Base-by-base conservation (phyloP, 163 green algal genomes). In the Chlorella variabilis region DNA sequence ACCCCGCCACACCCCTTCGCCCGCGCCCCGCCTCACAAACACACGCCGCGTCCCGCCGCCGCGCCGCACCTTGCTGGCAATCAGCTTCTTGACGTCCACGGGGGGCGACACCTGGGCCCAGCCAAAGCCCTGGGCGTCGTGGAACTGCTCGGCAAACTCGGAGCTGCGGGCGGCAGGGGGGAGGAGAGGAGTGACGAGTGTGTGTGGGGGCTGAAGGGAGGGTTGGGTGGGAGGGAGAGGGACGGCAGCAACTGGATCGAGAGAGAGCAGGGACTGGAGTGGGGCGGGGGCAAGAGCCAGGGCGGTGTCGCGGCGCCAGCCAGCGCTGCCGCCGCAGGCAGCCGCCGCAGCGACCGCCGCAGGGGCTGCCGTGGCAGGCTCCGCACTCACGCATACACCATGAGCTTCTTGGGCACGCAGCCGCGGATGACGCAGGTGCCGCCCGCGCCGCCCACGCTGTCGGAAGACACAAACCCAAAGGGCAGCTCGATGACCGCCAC, bases 391-490 rank as follows among this genome's bases (percentile, higher is more conserved):
- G 91, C 94, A 66, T 96, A 99, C 33, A 99, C 95, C 21, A 99
- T 84, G 38, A 99, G 91, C 92, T 99, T 99, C 88, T 99, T 99
- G 62, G 97, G 97, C 20, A 99, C 96, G 83, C 97, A 99, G 49
- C 96, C 96, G 33, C 96, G 92, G 39, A 99, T 94, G 13, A 99
- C 96, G 82, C 96, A 99, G 4, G 95, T 99, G 83, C 94, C 97
- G 36, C 97, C 97, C 33, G 97, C 88, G 56, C 97, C 97, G 45
- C 97, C 97, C 0, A 91, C 78, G 0, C 78, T 83, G 29, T 98
- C 94, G 61, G 77, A 93, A 3, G 91, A 88, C 3, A 98, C 91
- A 66, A 95, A 93, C 39, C 89, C 91, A 74, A 97, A 98, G 3
- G 96, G 96, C 71, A 99, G 85, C 87, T 99, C 97, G 25, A 95